Evolutionary conservation across 2,329 filamentous ascomycete species (phyloP), one percentile per base, ranked within the genome.

Genomic region (Cryphonectria nitschkei): DNA sequence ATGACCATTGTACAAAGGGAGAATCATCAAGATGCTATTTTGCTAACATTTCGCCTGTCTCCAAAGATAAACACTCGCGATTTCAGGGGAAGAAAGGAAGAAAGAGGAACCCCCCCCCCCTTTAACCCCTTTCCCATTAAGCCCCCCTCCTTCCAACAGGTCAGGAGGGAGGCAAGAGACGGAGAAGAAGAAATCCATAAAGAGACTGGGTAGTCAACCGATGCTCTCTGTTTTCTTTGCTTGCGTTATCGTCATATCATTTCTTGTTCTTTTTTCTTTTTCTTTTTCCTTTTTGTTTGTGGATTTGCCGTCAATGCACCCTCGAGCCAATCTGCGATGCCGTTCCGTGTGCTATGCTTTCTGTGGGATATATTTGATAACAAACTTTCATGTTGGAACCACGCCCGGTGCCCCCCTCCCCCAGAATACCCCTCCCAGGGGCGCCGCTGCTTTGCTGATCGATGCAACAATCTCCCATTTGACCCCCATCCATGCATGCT

Each of bases 301-400:
- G 65, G 68, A 68, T 60, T 70, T 34, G 46, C 39, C 61, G 56
- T 60, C 46, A 54, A 58, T 68, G 41, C 69, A 65, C 32, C 66
- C 39, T 60, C 14, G 37, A 41, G 22, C 46, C 22, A 58, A 34
- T 37, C 52, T 54, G 29, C 68, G 52, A 68, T 68, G 66, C 61
- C 29, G 52, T n/a, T 50, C 52, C 52, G 52, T 66, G 56, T 69
- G 68, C 68, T 68, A 68, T 71, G 69, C 69, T 61, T 61, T 61
- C 14, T 58, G 66, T 71, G 69, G 64, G 67, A 70, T 67, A 63
- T 65, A 43, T 19, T n/a, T 50, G 19, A 50, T 50, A 8, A 50
- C 5, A n/a, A 7, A n/a, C 56, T 9, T n/a, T n/a, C 16, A 39
- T 61, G 16, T 22, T 61, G 26, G 54, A 58, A 54, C 9, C 58